phyloP scores from a whole-genome alignment of 306 rosid genomes.

The Prunus davidiana region DNA sequence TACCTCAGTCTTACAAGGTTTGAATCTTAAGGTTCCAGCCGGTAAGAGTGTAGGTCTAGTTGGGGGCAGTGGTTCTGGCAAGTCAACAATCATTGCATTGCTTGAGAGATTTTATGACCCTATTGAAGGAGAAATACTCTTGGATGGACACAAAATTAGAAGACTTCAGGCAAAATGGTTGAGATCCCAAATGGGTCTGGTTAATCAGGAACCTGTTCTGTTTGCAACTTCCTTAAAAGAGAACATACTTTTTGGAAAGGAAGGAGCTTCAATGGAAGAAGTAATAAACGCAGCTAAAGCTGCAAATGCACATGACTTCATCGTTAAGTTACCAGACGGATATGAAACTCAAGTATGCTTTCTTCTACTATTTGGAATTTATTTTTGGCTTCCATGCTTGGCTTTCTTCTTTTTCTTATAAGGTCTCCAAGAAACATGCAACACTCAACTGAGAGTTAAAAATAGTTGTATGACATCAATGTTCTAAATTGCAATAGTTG shows the following conservation, averaged over 20 bases:
- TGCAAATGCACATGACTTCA: slow-evolving; percentile 91
- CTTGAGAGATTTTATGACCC: slow-evolving; percentile 94
- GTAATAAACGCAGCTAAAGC: slow-evolving; percentile 69
- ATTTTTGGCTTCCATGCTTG: slow-evolving; percentile 1
- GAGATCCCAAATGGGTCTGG: slow-evolving; percentile 82
- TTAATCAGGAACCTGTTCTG: slow-evolving; percentile 90
- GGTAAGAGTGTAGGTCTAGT: slow-evolving; percentile 78
- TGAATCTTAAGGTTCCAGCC: slow-evolving; percentile 66
- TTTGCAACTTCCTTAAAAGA: slow-evolving; percentile 86
- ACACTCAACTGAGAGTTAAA: too few species aligned
- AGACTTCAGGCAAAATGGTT: slow-evolving; percentile 81
- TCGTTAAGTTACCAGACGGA: slow-evolving; percentile 67
- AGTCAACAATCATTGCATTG: slow-evolving; percentile 75
- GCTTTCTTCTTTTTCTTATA: not conserved
- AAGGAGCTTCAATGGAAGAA: slow-evolving; percentile 78
- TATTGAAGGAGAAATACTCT: slow-evolving; percentile 62
- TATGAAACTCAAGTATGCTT: slow-evolving; percentile 88
- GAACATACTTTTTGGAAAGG: slow-evolving; percentile 81
- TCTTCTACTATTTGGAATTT: not conserved
- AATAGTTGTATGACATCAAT: too few species aligned
- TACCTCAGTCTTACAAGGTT: slow-evolving; percentile 55
- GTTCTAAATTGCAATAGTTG: too few species aligned
- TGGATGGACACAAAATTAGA: slow-evolving; percentile 73
- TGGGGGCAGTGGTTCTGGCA: slow-evolving; percentile 91
- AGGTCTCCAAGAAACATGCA: too few species aligned